phyloP scores from a whole-genome alignment of 2,329 filamentous ascomycete genomes.

The Trichoderma polysporum region DNA sequence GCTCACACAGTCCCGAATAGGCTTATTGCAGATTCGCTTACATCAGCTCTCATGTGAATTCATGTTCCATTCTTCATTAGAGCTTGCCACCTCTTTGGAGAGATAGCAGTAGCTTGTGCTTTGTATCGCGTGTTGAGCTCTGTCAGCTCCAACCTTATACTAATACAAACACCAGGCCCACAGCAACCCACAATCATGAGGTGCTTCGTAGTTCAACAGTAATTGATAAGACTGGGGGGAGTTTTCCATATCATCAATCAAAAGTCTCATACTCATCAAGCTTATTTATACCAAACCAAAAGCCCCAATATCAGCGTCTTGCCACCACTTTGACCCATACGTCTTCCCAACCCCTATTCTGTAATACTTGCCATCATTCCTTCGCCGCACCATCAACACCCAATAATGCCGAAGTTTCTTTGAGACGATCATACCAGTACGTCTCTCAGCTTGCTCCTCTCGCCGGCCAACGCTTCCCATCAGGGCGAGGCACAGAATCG shows the following conservation, averaged over 20 bases:
- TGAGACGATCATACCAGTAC: constrained; percentile 1
- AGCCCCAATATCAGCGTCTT: not conserved
- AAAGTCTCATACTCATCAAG: not conserved
- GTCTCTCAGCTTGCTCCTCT: constrained; percentile 17
- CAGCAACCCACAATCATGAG: too few relatives aligned
- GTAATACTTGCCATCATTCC: not conserved
- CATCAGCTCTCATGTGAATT: not conserved
- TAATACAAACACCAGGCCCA: too few relatives aligned
- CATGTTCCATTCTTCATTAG: not conserved
- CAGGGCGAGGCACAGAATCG: constrained; percentile 1
- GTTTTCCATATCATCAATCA: not conserved
- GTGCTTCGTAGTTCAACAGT: too few relatives aligned
- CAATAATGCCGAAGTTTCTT: constrained; percentile 19
- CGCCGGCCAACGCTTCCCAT: constrained; percentile 20
- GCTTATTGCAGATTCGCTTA: not conserved
- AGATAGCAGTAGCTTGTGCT: too few relatives aligned
- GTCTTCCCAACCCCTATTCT: constrained; percentile 20
- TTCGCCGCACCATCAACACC: constrained; percentile 15
- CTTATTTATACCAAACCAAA: not conserved
- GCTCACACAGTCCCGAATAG: not conserved
- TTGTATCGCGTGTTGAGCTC: too few relatives aligned
- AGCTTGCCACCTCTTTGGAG: too few relatives aligned
- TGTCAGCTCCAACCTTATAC: too few relatives aligned
- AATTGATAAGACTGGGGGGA: too few relatives aligned
- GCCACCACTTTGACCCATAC: constrained; percentile 19